Evolutionary conservation across 805 yeast genomes (phyloP), one percentile per base, ranked within the genome.

Genomic region (Lipomyces kockii): DNA sequence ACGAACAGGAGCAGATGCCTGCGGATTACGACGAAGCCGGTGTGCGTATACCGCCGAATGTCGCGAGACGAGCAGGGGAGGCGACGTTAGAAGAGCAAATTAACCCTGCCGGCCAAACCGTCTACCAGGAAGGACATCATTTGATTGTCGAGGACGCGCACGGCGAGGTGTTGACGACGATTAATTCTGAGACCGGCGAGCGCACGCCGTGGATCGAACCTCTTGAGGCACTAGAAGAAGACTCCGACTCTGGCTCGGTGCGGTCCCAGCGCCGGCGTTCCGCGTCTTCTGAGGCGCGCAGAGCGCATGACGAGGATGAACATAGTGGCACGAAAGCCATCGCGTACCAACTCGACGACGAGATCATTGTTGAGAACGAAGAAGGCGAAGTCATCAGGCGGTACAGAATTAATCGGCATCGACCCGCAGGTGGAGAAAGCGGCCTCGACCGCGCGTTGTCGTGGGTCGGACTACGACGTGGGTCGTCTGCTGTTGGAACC

Each of bases 301-400:
- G 43, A 39, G 14, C 9, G 55, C 9, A 46, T 25, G 32, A 2
- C 9, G 34, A 43, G 29, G 17, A 54, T n/a, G 54, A 17, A 4
- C 67, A 56, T 6, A 67, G 60, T 32, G 71, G 73, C 53, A 69
- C 69, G 39, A 80, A 79, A 76, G 87, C 80, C 72, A 86, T 80
- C 78, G 98, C 97, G 0, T 94, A 88, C 78, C 90, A 89, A 77
- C 82, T 91, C 53, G 95, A 89, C 75, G 87, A 91, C 74, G 82
- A 87, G 67, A 85, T 95, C 63, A 83, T 92, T 66, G 89, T 95
- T 65, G 99, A 94, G 78, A 90, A 92, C 74, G 91, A 86, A 57
- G 97, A 93, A 12, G 99, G 98, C 71, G 98, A 94, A 73, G 86
- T 95, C 64, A 81, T 95, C 58, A 87, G 97, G 75, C 83, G 97